A percentile compares a stretch with the other conserved stretches of the same genome.
Evolutionary conservation across 257 asterid species (phyloP).

Genomic region (Handroanthus guayacan): DNA sequence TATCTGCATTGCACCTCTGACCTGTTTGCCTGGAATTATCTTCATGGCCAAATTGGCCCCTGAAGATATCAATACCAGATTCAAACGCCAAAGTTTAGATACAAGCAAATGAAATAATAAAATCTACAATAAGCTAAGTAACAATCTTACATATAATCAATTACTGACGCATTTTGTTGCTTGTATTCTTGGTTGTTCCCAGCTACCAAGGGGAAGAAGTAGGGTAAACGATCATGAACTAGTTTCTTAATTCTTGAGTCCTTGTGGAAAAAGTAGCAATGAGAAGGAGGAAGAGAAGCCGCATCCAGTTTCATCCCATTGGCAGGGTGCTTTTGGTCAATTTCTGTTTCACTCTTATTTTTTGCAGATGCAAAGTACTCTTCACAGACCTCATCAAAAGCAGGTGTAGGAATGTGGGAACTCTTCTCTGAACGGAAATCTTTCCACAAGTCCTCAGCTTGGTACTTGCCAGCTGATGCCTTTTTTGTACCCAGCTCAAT

Average conservation of each 20-base stretch:
- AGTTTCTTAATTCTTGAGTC: conserved; percentile 83
- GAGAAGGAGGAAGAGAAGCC: conserved; percentile 62
- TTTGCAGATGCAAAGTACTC: conserved; percentile 72
- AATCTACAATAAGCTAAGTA: neutral
- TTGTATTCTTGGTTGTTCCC: conserved; percentile 52
- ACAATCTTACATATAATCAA: conserved; percentile 75
- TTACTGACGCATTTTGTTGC: conserved; percentile 52
- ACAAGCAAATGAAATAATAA: neutral
- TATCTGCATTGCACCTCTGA: conserved; percentile 34
- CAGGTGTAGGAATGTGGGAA: conserved; percentile 72
- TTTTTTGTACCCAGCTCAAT: conserved; percentile 36
- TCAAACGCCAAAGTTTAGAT: conserved; percentile 13
- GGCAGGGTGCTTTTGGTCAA: conserved; percentile 37
- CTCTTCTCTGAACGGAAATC: conserved; percentile 59
- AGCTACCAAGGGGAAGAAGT: conserved; percentile 79
- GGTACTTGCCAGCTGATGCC: conserved; percentile 43
- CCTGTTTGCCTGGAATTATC: conserved; percentile 48
- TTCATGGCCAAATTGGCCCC: conserved; percentile 74
- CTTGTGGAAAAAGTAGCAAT: conserved; percentile 70
- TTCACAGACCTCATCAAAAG: conserved; percentile 77
- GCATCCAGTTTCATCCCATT: conserved; percentile 37
- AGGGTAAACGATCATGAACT: conserved; percentile 74
- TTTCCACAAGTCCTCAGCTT: conserved; percentile 69
- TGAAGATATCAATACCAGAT: conserved; percentile 39
- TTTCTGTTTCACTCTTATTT: conserved; percentile 41